phyloP scores from a whole-genome alignment of 2,329 filamentous ascomycete genomes.

The Pestalotiopsis sp. region DNA sequence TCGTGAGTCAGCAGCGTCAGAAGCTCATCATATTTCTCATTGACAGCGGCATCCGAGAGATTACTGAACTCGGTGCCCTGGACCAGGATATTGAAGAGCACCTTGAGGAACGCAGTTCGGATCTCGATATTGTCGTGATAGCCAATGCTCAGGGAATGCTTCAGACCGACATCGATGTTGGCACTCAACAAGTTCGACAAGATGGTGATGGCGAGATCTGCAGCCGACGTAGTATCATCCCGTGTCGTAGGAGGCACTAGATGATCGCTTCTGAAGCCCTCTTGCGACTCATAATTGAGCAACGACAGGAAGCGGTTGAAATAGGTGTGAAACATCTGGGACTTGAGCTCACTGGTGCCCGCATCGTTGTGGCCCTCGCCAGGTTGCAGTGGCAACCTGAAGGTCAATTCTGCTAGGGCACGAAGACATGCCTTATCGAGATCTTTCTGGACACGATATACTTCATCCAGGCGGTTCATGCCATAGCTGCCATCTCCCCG shows the following conservation, averaged over 20 bases:
- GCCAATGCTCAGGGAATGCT: constrained; percentile 70
- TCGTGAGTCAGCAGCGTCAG: constrained; percentile 67
- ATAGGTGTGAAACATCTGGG: constrained; percentile 72
- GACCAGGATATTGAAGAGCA: constrained; percentile 71
- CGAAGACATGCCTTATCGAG: constrained; percentile 68
- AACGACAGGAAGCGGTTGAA: constrained; percentile 72
- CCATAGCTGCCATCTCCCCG: constrained; percentile 42
- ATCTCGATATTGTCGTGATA: constrained; percentile 74
- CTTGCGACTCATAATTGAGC: constrained; percentile 59
- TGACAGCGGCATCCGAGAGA: constrained; percentile 67
- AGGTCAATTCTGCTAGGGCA: constrained; percentile 68
- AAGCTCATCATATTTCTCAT: constrained; percentile 69
- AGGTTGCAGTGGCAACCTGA: constrained; percentile 67
- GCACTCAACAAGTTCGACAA: constrained; percentile 71
- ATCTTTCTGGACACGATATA: constrained; percentile 62
- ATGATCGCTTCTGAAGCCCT: constrained; percentile 46
- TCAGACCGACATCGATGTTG: constrained; percentile 72
- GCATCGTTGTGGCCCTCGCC: constrained; percentile 68
- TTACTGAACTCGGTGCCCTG: constrained; percentile 74
- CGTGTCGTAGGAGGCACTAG: constrained; percentile 40
- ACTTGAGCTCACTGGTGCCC: constrained; percentile 69
- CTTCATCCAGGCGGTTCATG: constrained; percentile 56
- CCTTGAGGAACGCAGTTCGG: constrained; percentile 70
- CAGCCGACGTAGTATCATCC: constrained; percentile 58
- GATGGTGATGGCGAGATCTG: constrained; percentile 68